phyloP scores from a whole-genome alignment of 2,329 filamentous ascomycete genomes.

The Aspergillus texensis region DNA sequence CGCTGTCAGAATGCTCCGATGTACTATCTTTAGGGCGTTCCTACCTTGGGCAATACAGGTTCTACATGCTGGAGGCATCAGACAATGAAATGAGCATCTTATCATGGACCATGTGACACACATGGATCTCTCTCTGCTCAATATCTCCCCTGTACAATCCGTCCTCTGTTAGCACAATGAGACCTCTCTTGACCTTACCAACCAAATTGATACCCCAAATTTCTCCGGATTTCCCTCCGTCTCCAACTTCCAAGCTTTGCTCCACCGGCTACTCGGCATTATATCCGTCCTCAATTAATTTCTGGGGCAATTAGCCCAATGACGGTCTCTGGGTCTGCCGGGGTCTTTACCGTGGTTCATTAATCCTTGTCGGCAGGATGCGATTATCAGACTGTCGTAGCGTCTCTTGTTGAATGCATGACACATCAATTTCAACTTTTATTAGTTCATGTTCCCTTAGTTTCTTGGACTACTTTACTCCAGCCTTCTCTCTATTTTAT shows the following conservation, averaged over 20 bases:
- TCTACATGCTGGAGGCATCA: not conserved
- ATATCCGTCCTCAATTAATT: conserved; percentile 6
- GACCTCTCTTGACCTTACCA: not conserved
- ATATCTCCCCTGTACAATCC: too few relatives aligned
- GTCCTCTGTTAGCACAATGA: not conserved
- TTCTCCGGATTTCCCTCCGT: conserved; percentile 7
- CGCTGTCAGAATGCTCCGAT: too few relatives aligned
- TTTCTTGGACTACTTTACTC: not conserved
- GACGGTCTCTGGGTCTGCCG: conserved; percentile 3
- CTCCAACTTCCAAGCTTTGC: conserved; percentile 8
- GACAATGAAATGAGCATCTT: not conserved
- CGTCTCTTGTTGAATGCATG: conserved; percentile 9
- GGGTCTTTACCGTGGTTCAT: conserved; percentile 19
- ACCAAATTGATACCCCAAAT: not conserved
- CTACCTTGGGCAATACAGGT: not conserved
- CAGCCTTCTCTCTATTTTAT: not conserved
- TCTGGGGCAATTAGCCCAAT: conserved; percentile 13
- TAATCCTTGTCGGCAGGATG: conserved; percentile 6
- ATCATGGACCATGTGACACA: not conserved
- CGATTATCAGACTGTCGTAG: conserved; percentile 3
- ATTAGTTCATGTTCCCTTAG: not conserved
- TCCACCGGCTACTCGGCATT: conserved; percentile 21
- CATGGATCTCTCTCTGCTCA: not conserved
- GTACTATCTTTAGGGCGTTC: too few relatives aligned
- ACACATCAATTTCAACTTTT: conserved; percentile 11